Percentiles rank a stretch among this genome's conserved stretches.
These are phyloP conservation scores for Helenozyma rhizophorensis DNA, from an alignment of 805 yeast genomes.

Conservation along the genomic window DNA sequence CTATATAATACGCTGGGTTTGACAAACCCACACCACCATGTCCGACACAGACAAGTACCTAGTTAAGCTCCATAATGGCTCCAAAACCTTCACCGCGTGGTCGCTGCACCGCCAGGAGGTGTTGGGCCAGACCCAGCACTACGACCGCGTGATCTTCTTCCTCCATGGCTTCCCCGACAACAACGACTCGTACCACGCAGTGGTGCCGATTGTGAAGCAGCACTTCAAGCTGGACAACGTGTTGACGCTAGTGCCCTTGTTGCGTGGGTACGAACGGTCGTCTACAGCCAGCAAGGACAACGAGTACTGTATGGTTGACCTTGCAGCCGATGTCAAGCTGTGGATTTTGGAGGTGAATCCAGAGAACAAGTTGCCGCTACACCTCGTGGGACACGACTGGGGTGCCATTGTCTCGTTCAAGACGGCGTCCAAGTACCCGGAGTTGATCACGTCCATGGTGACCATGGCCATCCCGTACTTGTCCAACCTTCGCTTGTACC, in stretches of 20 bases:
- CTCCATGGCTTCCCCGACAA: slow-evolving; percentile 40
- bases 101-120: slow-evolving; percentile 7
- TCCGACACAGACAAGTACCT: slow-evolving; percentile 1
- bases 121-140: slow-evolving; percentile 1
- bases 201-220: slow-evolving; percentile 18
- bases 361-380: slow-evolving; percentile 23
- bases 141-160: slow-evolving; percentile 20
- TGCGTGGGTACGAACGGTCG: slow-evolving; percentile 36
- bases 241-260: slow-evolving; percentile 28
- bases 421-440: slow-evolving; percentile 32
- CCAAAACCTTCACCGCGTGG: slow-evolving; percentile 11
- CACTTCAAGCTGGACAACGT: slow-evolving; percentile 16
- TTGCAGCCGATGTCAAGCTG: slow-evolving; percentile 31
- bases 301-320: slow-evolving; percentile 24
- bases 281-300: slow-evolving; percentile 21
- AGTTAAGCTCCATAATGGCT: slow-evolving; percentile 6
- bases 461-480: slow-evolving; percentile 39
- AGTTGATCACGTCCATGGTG: slow-evolving; percentile 26
- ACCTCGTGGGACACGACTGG: slow-evolving; percentile 43
- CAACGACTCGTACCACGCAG: slow-evolving; percentile 22
- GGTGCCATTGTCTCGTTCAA: slow-evolving; percentile 37
- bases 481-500: slow-evolving; percentile 23
- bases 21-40: neutral
- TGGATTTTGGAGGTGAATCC: slow-evolving; percentile 27
- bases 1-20: neutral